A percentile compares a stretch with the other conserved stretches of the same genome.
Conservation (phyloP, 1,284 basidiomycete species). For the Ustilago vetiveriae region DNA sequence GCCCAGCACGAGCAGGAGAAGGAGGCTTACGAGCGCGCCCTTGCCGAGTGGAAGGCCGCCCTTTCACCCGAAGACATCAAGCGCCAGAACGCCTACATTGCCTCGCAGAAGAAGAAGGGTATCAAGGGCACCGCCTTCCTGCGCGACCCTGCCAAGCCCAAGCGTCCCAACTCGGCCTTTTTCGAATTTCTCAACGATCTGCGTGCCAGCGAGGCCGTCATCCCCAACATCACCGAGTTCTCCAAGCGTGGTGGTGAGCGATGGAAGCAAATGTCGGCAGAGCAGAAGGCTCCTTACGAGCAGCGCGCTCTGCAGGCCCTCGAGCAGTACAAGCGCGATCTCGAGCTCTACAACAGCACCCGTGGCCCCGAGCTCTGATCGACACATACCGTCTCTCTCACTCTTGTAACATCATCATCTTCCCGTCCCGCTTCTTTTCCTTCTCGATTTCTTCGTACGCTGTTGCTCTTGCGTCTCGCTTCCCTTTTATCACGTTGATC, state of each 20-base stretch:
- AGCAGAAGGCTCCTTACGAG: slow-evolving; percentile 56
- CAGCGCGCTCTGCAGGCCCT: slow-evolving; percentile 35
- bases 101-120: slow-evolving; percentile 55
- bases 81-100: slow-evolving; percentile 61
- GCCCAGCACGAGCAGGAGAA: slow-evolving; percentile 48
- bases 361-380: slow-evolving; percentile 29
- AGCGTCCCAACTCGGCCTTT: slow-evolving; percentile 57
- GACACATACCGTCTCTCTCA: background rate
- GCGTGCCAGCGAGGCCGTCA: slow-evolving; percentile 35
- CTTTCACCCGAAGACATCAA: slow-evolving; percentile 62
- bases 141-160: slow-evolving; percentile 56
- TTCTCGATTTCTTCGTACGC: background rate
- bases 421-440: background rate
- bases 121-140: slow-evolving; percentile 52
- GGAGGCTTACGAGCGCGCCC: slow-evolving; percentile 50
- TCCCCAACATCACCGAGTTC: slow-evolving; percentile 45
- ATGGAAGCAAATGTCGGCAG: slow-evolving; percentile 51
- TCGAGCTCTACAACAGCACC: slow-evolving; percentile 47
- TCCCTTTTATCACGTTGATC: background rate
- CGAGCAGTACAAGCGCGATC: slow-evolving; percentile 49
- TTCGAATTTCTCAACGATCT: slow-evolving; percentile 58
- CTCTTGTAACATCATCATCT: slow-evolving; percentile 15
- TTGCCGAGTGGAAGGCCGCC: slow-evolving; percentile 53
- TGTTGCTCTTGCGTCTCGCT: slow-evolving; percentile 3
- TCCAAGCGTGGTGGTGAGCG: slow-evolving; percentile 45